Evolutionary conservation across 1,284 basidiomycete species (phyloP).

Genomic region (Ceratobasidium sp.): DNA sequence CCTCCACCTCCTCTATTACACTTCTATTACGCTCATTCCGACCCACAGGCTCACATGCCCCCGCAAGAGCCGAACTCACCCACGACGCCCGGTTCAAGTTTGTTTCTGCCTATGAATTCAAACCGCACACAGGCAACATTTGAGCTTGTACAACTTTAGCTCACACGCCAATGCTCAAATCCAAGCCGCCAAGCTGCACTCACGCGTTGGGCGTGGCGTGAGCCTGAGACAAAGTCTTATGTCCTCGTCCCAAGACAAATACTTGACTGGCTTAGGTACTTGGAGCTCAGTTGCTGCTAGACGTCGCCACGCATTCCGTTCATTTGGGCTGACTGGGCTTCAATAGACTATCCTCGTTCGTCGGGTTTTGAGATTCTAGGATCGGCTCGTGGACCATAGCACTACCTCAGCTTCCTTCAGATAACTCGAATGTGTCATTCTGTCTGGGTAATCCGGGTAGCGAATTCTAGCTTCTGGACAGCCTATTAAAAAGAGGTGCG

Average conservation of each 20-base stretch:
- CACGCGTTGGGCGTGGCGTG: not conserved
- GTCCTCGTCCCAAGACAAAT: not conserved
- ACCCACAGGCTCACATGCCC: not conserved
- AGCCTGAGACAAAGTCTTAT: constrained; percentile 4
- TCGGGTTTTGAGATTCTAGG: not conserved
- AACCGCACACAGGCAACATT: not conserved
- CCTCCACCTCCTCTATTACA: constrained; percentile 43
- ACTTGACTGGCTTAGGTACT: not conserved
- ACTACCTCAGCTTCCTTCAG: too few relatives aligned
- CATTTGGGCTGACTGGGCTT: not conserved
- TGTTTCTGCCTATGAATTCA: not conserved
- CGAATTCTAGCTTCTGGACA: too few relatives aligned
- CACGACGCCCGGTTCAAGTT: constrained; percentile 1
- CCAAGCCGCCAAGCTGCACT: constrained; percentile 15
- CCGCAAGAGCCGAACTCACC: constrained; percentile 11
- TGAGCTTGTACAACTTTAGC: not conserved
- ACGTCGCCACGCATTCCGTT: not conserved
- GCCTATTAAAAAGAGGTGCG: too few relatives aligned
- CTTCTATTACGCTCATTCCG: constrained; percentile 3
- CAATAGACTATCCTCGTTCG: not conserved
- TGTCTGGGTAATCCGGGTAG: too few relatives aligned
- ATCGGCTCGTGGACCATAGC: too few relatives aligned
- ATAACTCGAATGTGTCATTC: too few relatives aligned
- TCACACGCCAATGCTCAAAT: constrained; percentile 23
- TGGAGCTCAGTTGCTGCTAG: constrained; percentile 29